Base-by-base conservation (phyloP, 1,139 yeast species). In the Blastobotrys arbuscula region DNA sequence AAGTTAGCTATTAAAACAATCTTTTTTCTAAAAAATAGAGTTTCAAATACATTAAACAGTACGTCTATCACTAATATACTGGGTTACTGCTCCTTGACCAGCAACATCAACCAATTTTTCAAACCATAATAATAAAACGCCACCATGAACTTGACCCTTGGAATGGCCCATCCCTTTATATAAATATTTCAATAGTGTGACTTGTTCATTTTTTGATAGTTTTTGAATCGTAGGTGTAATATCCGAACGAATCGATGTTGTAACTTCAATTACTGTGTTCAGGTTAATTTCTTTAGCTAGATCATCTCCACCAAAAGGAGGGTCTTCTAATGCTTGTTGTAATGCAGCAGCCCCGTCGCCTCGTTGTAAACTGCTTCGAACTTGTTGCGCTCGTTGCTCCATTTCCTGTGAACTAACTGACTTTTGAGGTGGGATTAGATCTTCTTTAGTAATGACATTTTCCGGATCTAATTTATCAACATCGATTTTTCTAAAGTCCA, bases 401-500 rank as follows among this genome's bases (percentile, higher is more conserved):
- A 87, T 71, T 45, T 84, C 85, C 33, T 72, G 75, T 39, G 71
- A 66, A 3, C 79, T 65, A 12, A 75, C 72, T 1, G 72, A 66
- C 2, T 66, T 62, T 21, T 65, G 63, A 46, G 73, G 74, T 12
- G 89, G 89, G 20, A 77, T 67, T 58, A 86, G 72, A 47, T 85
- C 92, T 55, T 77, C 82, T 42, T 75, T 75, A 23, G 82, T 72
- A 55, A 86, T 69, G 59, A 81, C 81, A 51, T 77, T 77, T 48
- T 88, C 96, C 6, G 95, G 84, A 62, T 90, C 97, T 60, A 81
- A 81, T 21, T 89, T 87, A 68, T 92, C 97, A 51, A 92, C 82
- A 65, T 92, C 96, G 59, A 90, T 86, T 75, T 90, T 81, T 77
- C 98, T 61, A 56, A 68, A 70, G 51, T 65, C 62, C 42, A 55